Conservation (phyloP, 495 filamentous ascomycete genomes). For the Recurvomyces mirabilis region DNA sequence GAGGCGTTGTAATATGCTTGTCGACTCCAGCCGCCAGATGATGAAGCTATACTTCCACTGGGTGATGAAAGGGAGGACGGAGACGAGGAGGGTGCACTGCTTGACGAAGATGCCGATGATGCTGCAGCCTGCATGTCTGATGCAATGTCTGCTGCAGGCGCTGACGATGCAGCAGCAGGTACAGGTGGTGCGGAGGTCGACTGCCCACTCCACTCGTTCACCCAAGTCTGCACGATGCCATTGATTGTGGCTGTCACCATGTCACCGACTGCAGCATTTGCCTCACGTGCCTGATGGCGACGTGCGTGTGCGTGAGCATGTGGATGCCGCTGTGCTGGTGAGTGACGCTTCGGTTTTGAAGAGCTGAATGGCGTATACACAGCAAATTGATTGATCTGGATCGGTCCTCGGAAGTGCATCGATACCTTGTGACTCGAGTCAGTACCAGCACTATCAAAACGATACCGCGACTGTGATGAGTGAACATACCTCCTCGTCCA, state of each 20-base stretch:
- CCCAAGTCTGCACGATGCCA: constrained; percentile 50
- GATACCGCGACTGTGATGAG: too few species aligned
- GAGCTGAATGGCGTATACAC: constrained; percentile 42
- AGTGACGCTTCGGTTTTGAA: constrained; percentile 2
- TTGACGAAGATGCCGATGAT: not conserved
- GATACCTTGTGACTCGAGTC: constrained; percentile 45
- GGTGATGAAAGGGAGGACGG: constrained; percentile 48
- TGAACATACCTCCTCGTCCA: constrained; percentile 55
- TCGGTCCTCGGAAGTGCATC: constrained; percentile 57
- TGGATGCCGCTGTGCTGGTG: constrained; percentile 24
- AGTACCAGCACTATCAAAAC: too few species aligned
- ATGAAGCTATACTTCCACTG: constrained; percentile 54
- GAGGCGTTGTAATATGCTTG: constrained; percentile 48
- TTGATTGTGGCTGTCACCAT: constrained; percentile 51
- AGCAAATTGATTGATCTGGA: constrained; percentile 50
- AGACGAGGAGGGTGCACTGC: constrained; percentile 16
- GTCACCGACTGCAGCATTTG: constrained; percentile 20
- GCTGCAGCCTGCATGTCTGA: constrained; percentile 3
- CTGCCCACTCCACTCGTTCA: constrained; percentile 48
- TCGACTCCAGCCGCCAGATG: constrained; percentile 28
- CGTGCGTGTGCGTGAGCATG: constrained; percentile 32
- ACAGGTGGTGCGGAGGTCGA: constrained; percentile 13
- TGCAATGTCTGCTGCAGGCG: constrained; percentile 21
- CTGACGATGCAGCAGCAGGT: constrained; percentile 17
- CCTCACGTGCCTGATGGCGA: constrained; percentile 11